Evolutionary conservation across 2,329 filamentous ascomycete species (phyloP).

Genomic region (Emergomyces africanus): DNA sequence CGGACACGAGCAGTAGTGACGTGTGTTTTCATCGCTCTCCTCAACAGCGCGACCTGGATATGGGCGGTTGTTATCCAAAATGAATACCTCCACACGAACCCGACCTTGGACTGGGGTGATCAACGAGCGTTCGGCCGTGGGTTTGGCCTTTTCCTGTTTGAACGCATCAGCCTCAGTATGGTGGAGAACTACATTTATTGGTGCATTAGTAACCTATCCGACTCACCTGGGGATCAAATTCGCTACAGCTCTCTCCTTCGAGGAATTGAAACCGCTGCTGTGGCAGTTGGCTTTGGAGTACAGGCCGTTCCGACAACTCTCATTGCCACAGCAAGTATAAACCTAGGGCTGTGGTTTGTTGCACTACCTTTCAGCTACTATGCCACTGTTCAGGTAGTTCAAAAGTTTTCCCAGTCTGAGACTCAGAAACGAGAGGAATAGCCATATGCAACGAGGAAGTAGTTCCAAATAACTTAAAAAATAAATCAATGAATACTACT

Average conservation of each 20-base stretch:
- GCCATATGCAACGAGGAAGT: background rate
- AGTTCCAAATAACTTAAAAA: background rate
- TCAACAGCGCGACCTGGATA: conserved; percentile 36
- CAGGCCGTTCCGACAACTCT: conserved; percentile 33
- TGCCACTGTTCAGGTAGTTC: conserved; percentile 31
- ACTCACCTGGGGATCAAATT: conserved; percentile 34
- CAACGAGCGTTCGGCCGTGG: conserved; percentile 30
- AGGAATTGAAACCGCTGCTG: conserved; percentile 15
- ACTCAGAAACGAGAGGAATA: background rate
- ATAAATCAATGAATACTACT: background rate
- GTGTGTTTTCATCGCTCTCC: conserved; percentile 28
- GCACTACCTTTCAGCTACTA: conserved; percentile 34
- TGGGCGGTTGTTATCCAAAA: conserved; percentile 37
- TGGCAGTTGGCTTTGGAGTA: conserved; percentile 28
- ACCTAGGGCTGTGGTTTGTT: conserved; percentile 31
- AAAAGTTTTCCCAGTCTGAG: conserved; percentile 26
- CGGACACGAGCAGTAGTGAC: conserved; percentile 29
- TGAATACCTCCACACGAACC: conserved; percentile 32
- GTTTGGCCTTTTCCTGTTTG: conserved; percentile 33
- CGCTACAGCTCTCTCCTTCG: conserved; percentile 34
- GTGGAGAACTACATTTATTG: conserved; percentile 37
- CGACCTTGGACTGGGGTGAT: conserved; percentile 33
- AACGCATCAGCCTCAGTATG: conserved; percentile 27
- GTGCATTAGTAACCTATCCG: conserved; percentile 35
- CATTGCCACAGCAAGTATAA: conserved; percentile 22